Evolutionary conservation across 1,284 basidiomycete genomes (phyloP), one percentile per base, ranked within the genome.

Genomic region (Fomitopsis palustris): DNA sequence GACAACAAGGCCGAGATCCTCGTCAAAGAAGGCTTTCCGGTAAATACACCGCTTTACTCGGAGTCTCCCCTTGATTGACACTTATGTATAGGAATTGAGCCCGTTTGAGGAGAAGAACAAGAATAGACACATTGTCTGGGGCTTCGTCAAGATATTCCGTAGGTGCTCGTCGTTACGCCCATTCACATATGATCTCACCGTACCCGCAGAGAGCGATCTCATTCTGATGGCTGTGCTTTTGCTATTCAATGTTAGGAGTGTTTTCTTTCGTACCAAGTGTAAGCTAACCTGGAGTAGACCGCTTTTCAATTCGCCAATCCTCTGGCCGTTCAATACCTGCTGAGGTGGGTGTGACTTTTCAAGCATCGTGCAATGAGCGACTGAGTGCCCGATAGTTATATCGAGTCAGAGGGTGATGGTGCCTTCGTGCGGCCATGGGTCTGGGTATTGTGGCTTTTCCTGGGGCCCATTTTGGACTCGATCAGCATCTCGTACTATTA

Each of bases 381-480:
- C 17, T 8, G 25, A 6, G 25, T 31, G 5, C 25, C 29, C 14
- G n/a, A 41, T 27, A 74, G 70, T 17, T 81, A 80, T 61, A 65
- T 83, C 16, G 74, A 81, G 62, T 70, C 63, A 2, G 69, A 72
- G 17, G 75, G 75, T 10, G 59, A 74, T 16, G 70, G 65, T 12
- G 72, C 75, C 0, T 57, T 60, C 2, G 65, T 80, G 43, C 67
- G 72, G 8, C 79, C 81, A 0, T 78, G 74, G 80, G 77, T 88
- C 12, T 90, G 88, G 87, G 80, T 89, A 42, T 47, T 74, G 3
- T 74, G 78, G 67, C 75, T 90, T 7, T 83, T 87, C 68, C 12
- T 84, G 3, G 86, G 83, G 6, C 86, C 85, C 1, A 67, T 79
- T 27, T 41, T 75, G 37, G 70, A 70, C n/a, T 72, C 75, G 3